phyloP scores from a whole-genome alignment of 2,329 filamentous ascomycete genomes.

The Stagonosporopsis chrysanthemi region DNA sequence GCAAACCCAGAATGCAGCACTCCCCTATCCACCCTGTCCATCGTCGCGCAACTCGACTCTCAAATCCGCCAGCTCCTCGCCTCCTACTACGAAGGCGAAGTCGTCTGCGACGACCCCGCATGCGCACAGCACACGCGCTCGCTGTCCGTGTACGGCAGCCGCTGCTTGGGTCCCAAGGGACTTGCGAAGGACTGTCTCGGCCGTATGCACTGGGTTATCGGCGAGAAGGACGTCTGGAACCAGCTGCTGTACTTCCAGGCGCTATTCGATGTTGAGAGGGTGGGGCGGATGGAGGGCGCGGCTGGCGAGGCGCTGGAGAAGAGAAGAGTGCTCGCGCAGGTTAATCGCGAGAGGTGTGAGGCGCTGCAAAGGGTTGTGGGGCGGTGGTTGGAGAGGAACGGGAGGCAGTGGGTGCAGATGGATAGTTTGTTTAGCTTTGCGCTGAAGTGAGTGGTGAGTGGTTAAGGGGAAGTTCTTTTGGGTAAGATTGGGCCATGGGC shows the following conservation, averaged over 20 bases:
- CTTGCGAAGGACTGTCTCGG: conserved; percentile 85
- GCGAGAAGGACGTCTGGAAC: conserved; percentile 92
- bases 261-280: conserved; percentile 90
- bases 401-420: conserved; percentile 93
- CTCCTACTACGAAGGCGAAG: conserved; percentile 90
- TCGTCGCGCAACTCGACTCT: conserved; percentile 86
- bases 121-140: conserved; percentile 82
- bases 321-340: conserved; percentile 72
- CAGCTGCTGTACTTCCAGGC: conserved; percentile 87
- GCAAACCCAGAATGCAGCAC: conserved; percentile 67
- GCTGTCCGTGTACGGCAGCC: conserved; percentile 89
- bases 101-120: conserved; percentile 86
- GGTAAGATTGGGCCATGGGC: conserved; percentile 1
- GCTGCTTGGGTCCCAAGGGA: conserved; percentile 86
- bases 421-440: conserved; percentile 78
- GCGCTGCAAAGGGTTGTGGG: conserved; percentile 81
- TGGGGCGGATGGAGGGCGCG: conserved; percentile 61
- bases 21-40: conserved; percentile 71
- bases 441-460: conserved; percentile 34
- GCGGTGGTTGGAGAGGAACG: conserved; percentile 86
- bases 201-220: conserved; percentile 85
- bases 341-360: conserved; percentile 81
- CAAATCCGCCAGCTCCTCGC: conserved; percentile 80
- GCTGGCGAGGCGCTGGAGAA: conserved; percentile 63
- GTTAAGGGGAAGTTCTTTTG: neutral